Conservation (phyloP, 768 basidiomycete species). For the Lactarius sanguifluus region DNA sequence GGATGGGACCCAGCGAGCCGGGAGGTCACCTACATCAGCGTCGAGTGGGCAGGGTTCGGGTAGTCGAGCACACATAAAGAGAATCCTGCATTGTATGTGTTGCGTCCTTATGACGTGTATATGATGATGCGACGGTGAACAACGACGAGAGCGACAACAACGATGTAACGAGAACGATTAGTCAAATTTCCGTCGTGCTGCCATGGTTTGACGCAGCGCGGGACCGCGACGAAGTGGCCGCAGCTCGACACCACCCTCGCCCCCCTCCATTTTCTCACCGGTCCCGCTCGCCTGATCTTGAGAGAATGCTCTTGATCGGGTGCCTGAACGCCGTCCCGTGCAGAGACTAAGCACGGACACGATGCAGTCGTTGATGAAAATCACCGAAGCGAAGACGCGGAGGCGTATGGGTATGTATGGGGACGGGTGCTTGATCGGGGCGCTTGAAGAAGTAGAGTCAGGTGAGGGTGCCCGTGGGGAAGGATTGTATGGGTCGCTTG, state of each 20-base stretch:
- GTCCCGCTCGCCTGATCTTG: slow-evolving; percentile 42
- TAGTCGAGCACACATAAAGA: slow-evolving; percentile 34
- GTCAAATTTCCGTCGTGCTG: slow-evolving; percentile 22
- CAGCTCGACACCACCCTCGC: slow-evolving; percentile 40
- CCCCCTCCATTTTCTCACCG: slow-evolving; percentile 63
- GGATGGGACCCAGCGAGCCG: slow-evolving; percentile 76
- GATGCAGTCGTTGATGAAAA: slow-evolving; percentile 71
- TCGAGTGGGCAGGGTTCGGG: slow-evolving; percentile 93
- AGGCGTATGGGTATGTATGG: slow-evolving; percentile 79
- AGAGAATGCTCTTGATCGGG: slow-evolving; percentile 29
- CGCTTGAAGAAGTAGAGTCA: slow-evolving; percentile 17
- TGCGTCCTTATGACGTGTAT: slow-evolving; percentile 1
- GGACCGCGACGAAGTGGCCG: slow-evolving; percentile 23
- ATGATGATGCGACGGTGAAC: slow-evolving; percentile 1
- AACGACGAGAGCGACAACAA: not conserved
- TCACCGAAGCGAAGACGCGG: slow-evolving; percentile 70
- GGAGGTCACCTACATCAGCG: slow-evolving; percentile 69
- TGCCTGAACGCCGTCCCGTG: slow-evolving; percentile 31
- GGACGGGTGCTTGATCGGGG: slow-evolving; percentile 58
- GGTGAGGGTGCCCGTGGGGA: slow-evolving; percentile 33
- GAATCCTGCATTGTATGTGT: not conserved
- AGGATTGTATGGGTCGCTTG: slow-evolving; percentile 74
- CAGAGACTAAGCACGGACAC: slow-evolving; percentile 62
- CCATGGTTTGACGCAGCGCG: slow-evolving; percentile 18
- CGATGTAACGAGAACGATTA: slow-evolving; percentile 1